These are phyloP conservation scores for Hemileccinum hortonii DNA, from an alignment of 1,284 basidiomycete species.

Conservation along the genomic window DNA sequence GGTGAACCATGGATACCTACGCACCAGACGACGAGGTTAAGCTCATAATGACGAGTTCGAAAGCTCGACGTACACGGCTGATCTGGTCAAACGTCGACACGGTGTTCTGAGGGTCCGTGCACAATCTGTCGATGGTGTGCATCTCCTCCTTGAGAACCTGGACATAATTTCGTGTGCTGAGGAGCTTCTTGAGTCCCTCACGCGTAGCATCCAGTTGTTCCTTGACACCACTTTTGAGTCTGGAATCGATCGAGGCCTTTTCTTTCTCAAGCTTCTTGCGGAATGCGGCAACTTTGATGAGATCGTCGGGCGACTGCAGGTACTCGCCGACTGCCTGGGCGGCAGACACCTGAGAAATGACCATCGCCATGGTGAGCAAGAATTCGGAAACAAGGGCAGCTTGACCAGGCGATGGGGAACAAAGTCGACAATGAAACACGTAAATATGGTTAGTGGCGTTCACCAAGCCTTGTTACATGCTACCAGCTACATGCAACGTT, in stretches of 20 bases:
- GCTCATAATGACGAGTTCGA: not conserved
- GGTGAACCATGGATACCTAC: slow-evolving; percentile 92
- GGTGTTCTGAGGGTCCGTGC: slow-evolving; percentile 67
- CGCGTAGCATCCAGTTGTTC: slow-evolving; percentile 92
- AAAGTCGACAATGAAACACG: too few relatives aligned
- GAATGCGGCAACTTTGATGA: slow-evolving; percentile 85
- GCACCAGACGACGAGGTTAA: slow-evolving; percentile 3
- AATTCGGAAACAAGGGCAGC: not conserved
- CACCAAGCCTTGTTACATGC: too few relatives aligned
- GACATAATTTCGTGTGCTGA: slow-evolving; percentile 80
- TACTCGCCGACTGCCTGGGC: slow-evolving; percentile 84
- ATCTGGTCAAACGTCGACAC: slow-evolving; percentile 91
- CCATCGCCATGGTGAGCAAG: slow-evolving; percentile 36
- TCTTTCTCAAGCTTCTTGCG: slow-evolving; percentile 96
- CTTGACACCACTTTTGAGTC: slow-evolving; percentile 90
- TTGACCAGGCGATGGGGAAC: too few relatives aligned
- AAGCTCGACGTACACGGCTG: slow-evolving; percentile 63
- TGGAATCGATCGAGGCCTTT: slow-evolving; percentile 91
- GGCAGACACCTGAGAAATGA: slow-evolving; percentile 62
- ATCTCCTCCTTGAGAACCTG: slow-evolving; percentile 92
- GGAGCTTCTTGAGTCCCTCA: slow-evolving; percentile 84
- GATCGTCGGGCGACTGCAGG: slow-evolving; percentile 90
- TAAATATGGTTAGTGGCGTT: too few relatives aligned
- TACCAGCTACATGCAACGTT: slow-evolving; percentile 2
- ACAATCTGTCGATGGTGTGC: slow-evolving; percentile 81